phyloP scores from a whole-genome alignment of 768 basidiomycete genomes.

The Rhodocollybia butyracea region DNA sequence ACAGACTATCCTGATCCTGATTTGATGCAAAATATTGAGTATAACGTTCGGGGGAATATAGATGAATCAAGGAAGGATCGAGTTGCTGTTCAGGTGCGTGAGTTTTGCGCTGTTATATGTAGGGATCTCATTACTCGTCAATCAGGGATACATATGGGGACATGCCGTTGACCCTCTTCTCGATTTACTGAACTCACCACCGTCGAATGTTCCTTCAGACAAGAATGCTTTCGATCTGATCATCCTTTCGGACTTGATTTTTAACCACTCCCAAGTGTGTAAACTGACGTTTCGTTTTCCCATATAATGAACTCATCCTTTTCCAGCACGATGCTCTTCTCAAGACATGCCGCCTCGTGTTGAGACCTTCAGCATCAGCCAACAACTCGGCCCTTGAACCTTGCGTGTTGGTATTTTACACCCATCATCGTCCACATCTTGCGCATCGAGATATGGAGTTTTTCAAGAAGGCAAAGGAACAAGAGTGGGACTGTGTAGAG shows the following conservation, averaged over 20 bases:
- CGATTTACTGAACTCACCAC: slow-evolving; percentile 16
- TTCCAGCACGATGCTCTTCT: slow-evolving; percentile 78
- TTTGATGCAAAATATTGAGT: slow-evolving; percentile 70
- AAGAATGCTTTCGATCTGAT: slow-evolving; percentile 64
- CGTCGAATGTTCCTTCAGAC: background rate
- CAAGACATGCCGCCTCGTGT: slow-evolving; percentile 57
- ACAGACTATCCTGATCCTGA: slow-evolving; percentile 90
- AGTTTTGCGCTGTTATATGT: background rate
- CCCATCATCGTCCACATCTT: slow-evolving; percentile 83
- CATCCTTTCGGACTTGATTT: slow-evolving; percentile 89
- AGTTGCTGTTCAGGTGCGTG: slow-evolving; percentile 25
- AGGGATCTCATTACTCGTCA: background rate
- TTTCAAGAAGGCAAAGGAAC: slow-evolving; percentile 57
- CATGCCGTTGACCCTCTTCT: slow-evolving; percentile 46
- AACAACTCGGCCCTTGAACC: slow-evolving; percentile 7
- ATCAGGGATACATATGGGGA: slow-evolving; percentile 87
- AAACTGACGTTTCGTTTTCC: background rate
- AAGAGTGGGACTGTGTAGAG: slow-evolving; percentile 73
- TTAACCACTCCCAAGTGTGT: slow-evolving; percentile 87
- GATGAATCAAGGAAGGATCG: background rate
- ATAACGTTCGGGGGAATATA: slow-evolving; percentile 69
- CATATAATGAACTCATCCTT: background rate
- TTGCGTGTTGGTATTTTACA: slow-evolving; percentile 77
- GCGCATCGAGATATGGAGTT: slow-evolving; percentile 83
- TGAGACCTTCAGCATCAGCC: slow-evolving; percentile 19